Evolutionary conservation across 495 filamentous ascomycete species (phyloP).

Genomic region (Annulohypoxylon stygium): DNA sequence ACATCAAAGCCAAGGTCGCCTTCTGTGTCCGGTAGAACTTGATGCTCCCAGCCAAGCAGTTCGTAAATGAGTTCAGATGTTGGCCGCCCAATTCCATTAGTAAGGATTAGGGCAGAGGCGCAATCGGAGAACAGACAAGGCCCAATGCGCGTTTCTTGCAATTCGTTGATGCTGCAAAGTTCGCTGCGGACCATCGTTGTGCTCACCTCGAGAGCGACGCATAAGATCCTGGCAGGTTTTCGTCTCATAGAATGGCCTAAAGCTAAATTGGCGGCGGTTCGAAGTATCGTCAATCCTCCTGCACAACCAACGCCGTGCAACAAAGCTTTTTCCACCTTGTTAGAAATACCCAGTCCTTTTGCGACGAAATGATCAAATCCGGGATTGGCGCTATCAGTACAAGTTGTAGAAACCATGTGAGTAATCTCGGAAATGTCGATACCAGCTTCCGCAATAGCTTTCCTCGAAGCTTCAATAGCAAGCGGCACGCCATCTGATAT

Average conservation of each 20-base stretch:
- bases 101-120: slow-evolving; percentile 69
- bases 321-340: slow-evolving; percentile 68
- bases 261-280: slow-evolving; percentile 72
- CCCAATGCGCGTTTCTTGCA: slow-evolving; percentile 69
- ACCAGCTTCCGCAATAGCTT: slow-evolving; percentile 69
- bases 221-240: slow-evolving; percentile 67
- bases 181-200: slow-evolving; percentile 70
- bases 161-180: slow-evolving; percentile 65
- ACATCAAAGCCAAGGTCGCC: slow-evolving; percentile 71
- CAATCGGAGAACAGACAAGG: slow-evolving; percentile 73
- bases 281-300: slow-evolving; percentile 73
- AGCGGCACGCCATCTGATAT: slow-evolving; percentile 70
- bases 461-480: slow-evolving; percentile 67
- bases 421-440: slow-evolving; percentile 66
- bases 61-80: slow-evolving; percentile 62
- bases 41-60: slow-evolving; percentile 71
- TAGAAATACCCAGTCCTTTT: slow-evolving; percentile 64
- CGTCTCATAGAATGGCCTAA: slow-evolving; percentile 66
- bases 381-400: slow-evolving; percentile 76
- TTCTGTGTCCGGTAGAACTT: slow-evolving; percentile 67
- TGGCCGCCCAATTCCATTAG: slow-evolving; percentile 64
- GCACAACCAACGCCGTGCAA: slow-evolving; percentile 72
- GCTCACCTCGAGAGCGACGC: slow-evolving; percentile 71
- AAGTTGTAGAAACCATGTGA: slow-evolving; percentile 75
- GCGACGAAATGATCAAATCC: slow-evolving; percentile 75